Evolutionary conservation across 352 stramenopile species (phyloP).

Genomic region (Phytopythium helicoides): DNA sequence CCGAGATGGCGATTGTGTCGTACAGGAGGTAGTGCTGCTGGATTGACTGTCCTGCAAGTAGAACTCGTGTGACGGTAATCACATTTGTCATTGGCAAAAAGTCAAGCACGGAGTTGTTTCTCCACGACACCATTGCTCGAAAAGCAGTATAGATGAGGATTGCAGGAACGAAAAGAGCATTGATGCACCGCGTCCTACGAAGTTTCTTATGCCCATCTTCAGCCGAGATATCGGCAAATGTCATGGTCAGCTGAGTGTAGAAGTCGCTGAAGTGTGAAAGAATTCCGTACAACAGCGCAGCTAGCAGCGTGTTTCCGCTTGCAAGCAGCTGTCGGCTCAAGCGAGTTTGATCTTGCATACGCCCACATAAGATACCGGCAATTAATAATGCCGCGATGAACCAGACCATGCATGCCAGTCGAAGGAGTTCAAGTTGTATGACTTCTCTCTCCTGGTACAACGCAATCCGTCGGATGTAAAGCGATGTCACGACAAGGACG

Average conservation of each 20-base stretch:
- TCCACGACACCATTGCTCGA: slow-evolving; percentile 21
- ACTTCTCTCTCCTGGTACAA: slow-evolving; percentile 11
- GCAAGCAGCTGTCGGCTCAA: slow-evolving; percentile 17
- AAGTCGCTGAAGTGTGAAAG: slow-evolving; percentile 31
- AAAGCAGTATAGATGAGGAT: slow-evolving; percentile 19
- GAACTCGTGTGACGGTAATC: slow-evolving; percentile 19
- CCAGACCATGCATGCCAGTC: slow-evolving; percentile 9
- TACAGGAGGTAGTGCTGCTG: slow-evolving; percentile 1
- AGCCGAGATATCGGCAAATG: neutral
- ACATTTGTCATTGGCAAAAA: slow-evolving; percentile 40
- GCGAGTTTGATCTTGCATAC: neutral
- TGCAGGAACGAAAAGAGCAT: neutral
- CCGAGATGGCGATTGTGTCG: slow-evolving; percentile 20
- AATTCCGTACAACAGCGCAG: slow-evolving; percentile 21
- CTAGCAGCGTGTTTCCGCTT: slow-evolving; percentile 24
- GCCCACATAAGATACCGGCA: slow-evolving; percentile 14
- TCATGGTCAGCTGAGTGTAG: slow-evolving; percentile 12
- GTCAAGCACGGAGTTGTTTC: slow-evolving; percentile 30
- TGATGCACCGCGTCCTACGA: neutral
- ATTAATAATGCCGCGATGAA: slow-evolving; percentile 17
- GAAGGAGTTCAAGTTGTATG: slow-evolving; percentile 19
- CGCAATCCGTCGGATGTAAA: slow-evolving; percentile 19
- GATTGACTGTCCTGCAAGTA: slow-evolving; percentile 11
- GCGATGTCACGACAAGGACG: slow-evolving; percentile 8
- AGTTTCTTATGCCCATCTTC: neutral